Conservation (phyloP, 2,329 filamentous ascomycete genomes). For the Neoarthrinium moseri region DNA sequence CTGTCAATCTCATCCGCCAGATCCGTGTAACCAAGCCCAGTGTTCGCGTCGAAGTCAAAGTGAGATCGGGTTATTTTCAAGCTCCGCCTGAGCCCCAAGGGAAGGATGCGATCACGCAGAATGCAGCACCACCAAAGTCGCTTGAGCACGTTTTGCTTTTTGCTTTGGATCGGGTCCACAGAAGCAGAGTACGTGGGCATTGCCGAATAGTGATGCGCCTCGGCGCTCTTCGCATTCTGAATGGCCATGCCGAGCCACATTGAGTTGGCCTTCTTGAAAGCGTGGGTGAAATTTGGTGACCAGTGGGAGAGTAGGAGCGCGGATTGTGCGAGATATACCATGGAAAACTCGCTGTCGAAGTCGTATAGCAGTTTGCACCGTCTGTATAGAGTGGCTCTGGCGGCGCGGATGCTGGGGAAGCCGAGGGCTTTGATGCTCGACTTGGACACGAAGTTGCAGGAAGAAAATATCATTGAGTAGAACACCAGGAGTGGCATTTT, state of each 20-base stretch:
- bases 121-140: slow-evolving; percentile 56
- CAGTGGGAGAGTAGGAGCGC: slow-evolving; percentile 43
- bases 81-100: slow-evolving; percentile 47
- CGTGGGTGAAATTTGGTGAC: slow-evolving; percentile 30
- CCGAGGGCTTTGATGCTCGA: slow-evolving; percentile 38
- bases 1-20: slow-evolving; percentile 43
- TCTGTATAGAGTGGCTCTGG: slow-evolving; percentile 43
- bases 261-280: slow-evolving; percentile 39
- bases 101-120: slow-evolving; percentile 48
- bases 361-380: slow-evolving; percentile 40
- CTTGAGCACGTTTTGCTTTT: slow-evolving; percentile 42
- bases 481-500: slow-evolving; percentile 43
- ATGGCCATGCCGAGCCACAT: slow-evolving; percentile 50
- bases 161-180: slow-evolving; percentile 29
- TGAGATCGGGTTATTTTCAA: slow-evolving; percentile 47
- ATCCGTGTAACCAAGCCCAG: slow-evolving; percentile 38
- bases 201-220: slow-evolving; percentile 39
- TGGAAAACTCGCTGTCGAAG: slow-evolving; percentile 41
- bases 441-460: slow-evolving; percentile 40
- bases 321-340: slow-evolving; percentile 38
- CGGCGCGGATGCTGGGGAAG: slow-evolving; percentile 39
- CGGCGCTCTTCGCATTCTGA: slow-evolving; percentile 45
- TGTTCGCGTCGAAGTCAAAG: slow-evolving; percentile 40
- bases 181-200: slow-evolving; percentile 27
- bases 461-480: slow-evolving; percentile 44